Conservation (phyloP, 202 grass and related monocot genomes). For the Setaria italica region DNA sequence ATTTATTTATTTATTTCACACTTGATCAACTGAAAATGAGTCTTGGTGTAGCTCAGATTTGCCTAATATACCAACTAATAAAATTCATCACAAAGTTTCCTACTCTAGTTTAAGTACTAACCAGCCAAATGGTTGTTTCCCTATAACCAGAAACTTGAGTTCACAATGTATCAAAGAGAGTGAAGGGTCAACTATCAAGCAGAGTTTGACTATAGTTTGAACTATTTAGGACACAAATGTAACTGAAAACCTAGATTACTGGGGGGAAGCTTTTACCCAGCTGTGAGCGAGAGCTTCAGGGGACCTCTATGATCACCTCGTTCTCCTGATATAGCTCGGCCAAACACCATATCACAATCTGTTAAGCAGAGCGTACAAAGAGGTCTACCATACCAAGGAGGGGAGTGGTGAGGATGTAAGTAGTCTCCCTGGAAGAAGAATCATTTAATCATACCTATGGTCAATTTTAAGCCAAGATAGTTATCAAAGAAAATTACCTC, state of each 20-base stretch:
- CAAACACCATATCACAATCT: slow-evolving; percentile 95
- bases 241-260: slow-evolving; percentile 25
- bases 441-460: neutral
- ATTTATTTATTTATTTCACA: neutral
- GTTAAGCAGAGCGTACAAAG: slow-evolving; percentile 89
- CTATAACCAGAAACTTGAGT: slow-evolving; percentile 27
- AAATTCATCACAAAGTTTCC: neutral
- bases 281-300: slow-evolving; percentile 71
- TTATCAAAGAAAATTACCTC: slow-evolving; percentile 63
- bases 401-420: slow-evolving; percentile 71
- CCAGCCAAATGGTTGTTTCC: neutral
- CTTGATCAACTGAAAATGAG: slow-evolving; percentile 13
- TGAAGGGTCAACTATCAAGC: slow-evolving; percentile 26
- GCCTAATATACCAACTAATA: neutral
- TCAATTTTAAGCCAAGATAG: slow-evolving; percentile 23
- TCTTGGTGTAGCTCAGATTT: neutral
- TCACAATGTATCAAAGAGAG: neutral
- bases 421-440: slow-evolving; percentile 66
- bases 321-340: slow-evolving; percentile 68
- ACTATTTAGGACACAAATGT: neutral
- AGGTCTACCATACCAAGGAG: slow-evolving; percentile 84
- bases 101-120: neutral
- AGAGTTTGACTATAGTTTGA: neutral
- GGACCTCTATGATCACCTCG: slow-evolving; percentile 75
- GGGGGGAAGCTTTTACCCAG: slow-evolving; percentile 63